Base-by-base conservation (phyloP, 139 green algal genomes). In the Pseudopediastrum boryanum region DNA sequence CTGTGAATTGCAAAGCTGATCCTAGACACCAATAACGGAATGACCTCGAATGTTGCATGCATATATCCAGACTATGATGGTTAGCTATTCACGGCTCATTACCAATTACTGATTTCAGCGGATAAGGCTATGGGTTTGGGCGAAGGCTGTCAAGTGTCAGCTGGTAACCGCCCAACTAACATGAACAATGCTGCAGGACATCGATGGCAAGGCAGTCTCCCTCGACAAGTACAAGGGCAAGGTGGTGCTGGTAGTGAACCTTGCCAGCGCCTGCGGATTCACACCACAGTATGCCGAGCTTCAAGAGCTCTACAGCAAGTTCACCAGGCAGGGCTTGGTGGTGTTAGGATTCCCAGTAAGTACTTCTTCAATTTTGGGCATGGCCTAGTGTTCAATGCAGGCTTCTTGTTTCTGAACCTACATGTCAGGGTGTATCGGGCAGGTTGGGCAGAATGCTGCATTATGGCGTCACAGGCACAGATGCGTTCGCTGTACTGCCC, bases 181-280 rank as follows among this genome's bases (percentile, higher is more conserved):
- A n/a, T 39, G 33, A 66, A 66, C 25, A n/a, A 6, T 54, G 39
- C 12, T 42, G 19, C 51, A 75, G 44, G 69, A 75, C 12, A 78
- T 79, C 54, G 43, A 79, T 29, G 83, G 77, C 31, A 39, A 67
- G 36, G 13, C 35, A 3, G 52, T 73, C 1, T 58, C 66, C 0
- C 72, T 87, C 4, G 41, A 59, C 33, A 71, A 84, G 72, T 94
- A 85, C 75, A 90, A 89, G 82, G 87, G 85, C 63, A 81, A 82
- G 63, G 75, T 94, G 2, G 73, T 93, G 42, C 75, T 97, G 27
- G 67, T 94, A 16, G 88, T 95, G 35, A 96, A 96, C 78, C 82
- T 93, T 1, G 92, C 92, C 6, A 79, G 56, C 6, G 64, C 86
- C 69, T 87, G 78, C 43, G 79, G 79, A 36, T 88, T 88, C 56